Evolutionary conservation across 768 basidiomycete genomes (phyloP).

Genomic region (Lepiota brunneoincarnata): DNA sequence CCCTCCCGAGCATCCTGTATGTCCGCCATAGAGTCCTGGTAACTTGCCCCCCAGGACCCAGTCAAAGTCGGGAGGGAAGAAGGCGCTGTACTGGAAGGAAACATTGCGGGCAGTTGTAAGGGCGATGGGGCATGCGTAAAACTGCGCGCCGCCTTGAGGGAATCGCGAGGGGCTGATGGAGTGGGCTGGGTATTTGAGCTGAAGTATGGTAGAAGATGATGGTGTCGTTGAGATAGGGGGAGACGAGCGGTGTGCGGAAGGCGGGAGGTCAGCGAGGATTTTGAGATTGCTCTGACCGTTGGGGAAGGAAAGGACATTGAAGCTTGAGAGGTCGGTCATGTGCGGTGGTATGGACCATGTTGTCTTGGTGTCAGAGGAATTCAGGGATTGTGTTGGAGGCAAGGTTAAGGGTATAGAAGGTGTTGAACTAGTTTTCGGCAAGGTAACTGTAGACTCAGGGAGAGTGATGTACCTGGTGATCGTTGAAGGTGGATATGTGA

Average conservation of each 20-base stretch:
- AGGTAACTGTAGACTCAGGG: too few relatives aligned
- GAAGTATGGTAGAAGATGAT: constrained; percentile 41
- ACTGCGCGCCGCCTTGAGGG: constrained; percentile 72
- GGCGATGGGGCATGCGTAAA: constrained; percentile 48
- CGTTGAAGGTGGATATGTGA: too few relatives aligned
- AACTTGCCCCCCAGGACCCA: constrained; percentile 85
- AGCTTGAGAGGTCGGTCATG: constrained; percentile 57
- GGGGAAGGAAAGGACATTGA: constrained; percentile 57
- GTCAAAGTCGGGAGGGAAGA: constrained; percentile 71
- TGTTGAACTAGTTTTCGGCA: too few relatives aligned
- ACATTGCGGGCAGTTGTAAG: constrained; percentile 48
- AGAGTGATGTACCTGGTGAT: too few relatives aligned
- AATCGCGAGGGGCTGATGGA: constrained; percentile 66
- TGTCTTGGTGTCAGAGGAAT: constrained; percentile 14
- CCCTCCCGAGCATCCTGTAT: constrained; percentile 69
- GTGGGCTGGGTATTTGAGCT: constrained; percentile 63
- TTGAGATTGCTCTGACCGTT: constrained; percentile 53
- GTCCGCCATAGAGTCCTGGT: constrained; percentile 77
- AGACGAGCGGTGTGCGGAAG: constrained; percentile 15
- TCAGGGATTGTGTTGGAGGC: too few relatives aligned
- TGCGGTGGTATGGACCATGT: constrained; percentile 51
- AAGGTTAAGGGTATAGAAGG: too few relatives aligned
- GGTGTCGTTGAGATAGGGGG: constrained; percentile 12
- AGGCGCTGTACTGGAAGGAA: constrained; percentile 67
- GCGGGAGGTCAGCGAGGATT: constrained; percentile 49